Evolutionary conservation across 208 protist genomes (phyloP).

Genomic region (Lotmaria passim): DNA sequence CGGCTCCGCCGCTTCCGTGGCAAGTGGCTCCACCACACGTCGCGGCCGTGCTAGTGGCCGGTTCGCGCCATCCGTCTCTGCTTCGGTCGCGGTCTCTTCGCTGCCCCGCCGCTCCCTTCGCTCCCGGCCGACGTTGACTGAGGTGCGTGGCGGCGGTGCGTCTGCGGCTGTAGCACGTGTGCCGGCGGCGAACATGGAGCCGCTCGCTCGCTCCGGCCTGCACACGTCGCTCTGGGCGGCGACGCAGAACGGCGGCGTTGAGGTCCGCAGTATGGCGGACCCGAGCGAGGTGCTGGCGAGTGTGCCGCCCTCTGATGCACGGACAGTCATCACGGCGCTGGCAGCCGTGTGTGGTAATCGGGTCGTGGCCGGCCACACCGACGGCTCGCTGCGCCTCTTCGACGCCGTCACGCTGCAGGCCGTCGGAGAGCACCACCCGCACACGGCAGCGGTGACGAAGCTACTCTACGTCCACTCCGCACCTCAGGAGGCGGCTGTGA

Average conservation of each 20-base stretch:
- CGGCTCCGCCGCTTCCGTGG: not conserved
- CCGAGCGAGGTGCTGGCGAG: slow-evolving; percentile 42
- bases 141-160: slow-evolving; percentile 1
- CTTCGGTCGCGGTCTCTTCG: slow-evolving; percentile 9
- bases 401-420: slow-evolving; percentile 47
- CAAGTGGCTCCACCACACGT: not conserved
- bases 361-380: slow-evolving; percentile 61
- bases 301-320: slow-evolving; percentile 22
- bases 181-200: slow-evolving; percentile 37
- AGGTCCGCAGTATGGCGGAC: slow-evolving; percentile 60
- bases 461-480: slow-evolving; percentile 31
- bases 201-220: slow-evolving; percentile 35
- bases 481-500: not conserved
- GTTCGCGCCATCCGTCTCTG: not conserved
- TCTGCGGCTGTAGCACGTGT: not conserved
- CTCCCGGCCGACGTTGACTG: not conserved
- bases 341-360: slow-evolving; percentile 53
- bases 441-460: slow-evolving; percentile 62
- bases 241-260: slow-evolving; percentile 59
- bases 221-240: slow-evolving; percentile 67
- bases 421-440: slow-evolving; percentile 31
- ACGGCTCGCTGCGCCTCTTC: slow-evolving; percentile 59
- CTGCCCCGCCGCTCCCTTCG: slow-evolving; percentile 9
- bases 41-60: not conserved
- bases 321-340: slow-evolving; percentile 57